A percentile compares a stretch with the other conserved stretches of the same genome.
phyloP scores from a whole-genome alignment of 2,329 filamentous ascomycete genomes.

The Cyclaneusma minus region DNA sequence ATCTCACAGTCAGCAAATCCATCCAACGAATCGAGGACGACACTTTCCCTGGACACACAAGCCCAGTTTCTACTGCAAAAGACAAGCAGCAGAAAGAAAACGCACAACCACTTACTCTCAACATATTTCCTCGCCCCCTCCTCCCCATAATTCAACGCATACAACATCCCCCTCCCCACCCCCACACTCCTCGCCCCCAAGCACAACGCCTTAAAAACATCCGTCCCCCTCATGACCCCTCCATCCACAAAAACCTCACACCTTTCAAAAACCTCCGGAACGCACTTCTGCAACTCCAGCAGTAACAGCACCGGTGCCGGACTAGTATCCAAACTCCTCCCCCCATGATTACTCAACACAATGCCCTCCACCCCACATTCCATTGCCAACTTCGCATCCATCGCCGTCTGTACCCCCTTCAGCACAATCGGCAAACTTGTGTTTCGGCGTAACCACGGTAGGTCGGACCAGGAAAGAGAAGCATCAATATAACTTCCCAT shows the following conservation, averaged over 20 bases:
- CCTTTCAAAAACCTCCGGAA: slow-evolving; percentile 40
- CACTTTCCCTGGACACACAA: too few species aligned
- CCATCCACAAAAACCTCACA: slow-evolving; percentile 51
- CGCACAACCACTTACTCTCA: slow-evolving; percentile 27
- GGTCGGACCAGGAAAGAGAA: slow-evolving; percentile 44
- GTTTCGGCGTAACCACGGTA: slow-evolving; percentile 45
- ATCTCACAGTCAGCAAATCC: neutral
- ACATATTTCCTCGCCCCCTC: slow-evolving; percentile 37
- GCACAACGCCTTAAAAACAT: slow-evolving; percentile 52
- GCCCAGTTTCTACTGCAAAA: slow-evolving; percentile 1
- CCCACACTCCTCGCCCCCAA: slow-evolving; percentile 49
- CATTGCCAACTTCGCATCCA: slow-evolving; percentile 44
- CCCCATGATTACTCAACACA: slow-evolving; percentile 56
- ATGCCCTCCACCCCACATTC: slow-evolving; percentile 50
- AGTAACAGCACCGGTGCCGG: slow-evolving; percentile 41
- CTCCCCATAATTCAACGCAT: slow-evolving; percentile 42
- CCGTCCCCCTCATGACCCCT: slow-evolving; percentile 47
- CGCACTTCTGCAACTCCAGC: slow-evolving; percentile 45
- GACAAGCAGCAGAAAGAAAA: neutral
- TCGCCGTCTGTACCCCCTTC: slow-evolving; percentile 55
- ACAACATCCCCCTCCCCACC: slow-evolving; percentile 45
- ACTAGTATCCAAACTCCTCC: slow-evolving; percentile 34
- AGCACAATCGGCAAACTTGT: slow-evolving; percentile 41
- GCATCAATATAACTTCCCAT: slow-evolving; percentile 43
- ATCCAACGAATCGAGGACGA: too few species aligned